phyloP scores from a whole-genome alignment of 192 early-diverging fungal genomes.

The Thoreauomyces humboldtii region DNA sequence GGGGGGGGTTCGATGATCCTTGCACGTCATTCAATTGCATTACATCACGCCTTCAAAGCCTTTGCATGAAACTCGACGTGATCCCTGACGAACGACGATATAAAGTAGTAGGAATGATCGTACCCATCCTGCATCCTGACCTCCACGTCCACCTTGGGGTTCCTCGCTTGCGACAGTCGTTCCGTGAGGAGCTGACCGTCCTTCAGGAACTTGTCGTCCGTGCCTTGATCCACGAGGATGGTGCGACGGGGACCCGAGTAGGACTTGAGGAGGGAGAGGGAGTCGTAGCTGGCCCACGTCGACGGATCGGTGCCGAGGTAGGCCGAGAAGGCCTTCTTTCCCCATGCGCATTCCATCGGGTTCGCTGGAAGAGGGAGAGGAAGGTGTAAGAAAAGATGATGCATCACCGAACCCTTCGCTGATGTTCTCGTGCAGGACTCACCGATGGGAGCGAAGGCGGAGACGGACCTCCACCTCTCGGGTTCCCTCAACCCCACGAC shows the following conservation, averaged over 20 bases:
- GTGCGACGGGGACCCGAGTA: slow-evolving; percentile 37
- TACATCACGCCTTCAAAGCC: too few species aligned
- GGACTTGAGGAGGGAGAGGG: slow-evolving; percentile 62
- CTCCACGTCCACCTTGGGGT: slow-evolving; percentile 25
- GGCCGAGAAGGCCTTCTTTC: slow-evolving; percentile 71
- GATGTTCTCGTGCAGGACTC: too few species aligned
- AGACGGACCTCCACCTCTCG: slow-evolving; percentile 65
- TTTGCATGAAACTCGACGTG: slow-evolving; percentile 76
- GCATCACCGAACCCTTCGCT: too few species aligned
- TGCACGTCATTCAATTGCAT: too few species aligned
- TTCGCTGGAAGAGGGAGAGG: slow-evolving; percentile 40
- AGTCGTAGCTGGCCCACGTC: slow-evolving; percentile 73
- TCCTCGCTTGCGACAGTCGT: slow-evolving; percentile 49
- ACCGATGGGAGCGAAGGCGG: slow-evolving; percentile 82
- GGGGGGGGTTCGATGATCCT: too few species aligned
- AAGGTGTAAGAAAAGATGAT: not conserved
- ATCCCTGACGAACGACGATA: slow-evolving; percentile 72
- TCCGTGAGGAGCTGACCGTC: slow-evolving; percentile 61
- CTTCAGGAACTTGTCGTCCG: slow-evolving; percentile 64
- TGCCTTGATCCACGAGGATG: slow-evolving; percentile 66
- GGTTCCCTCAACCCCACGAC: slow-evolving; percentile 71
- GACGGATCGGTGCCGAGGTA: slow-evolving; percentile 63
- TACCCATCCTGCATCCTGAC: slow-evolving; percentile 67
- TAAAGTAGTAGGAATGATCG: slow-evolving; percentile 87
- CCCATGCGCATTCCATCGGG: slow-evolving; percentile 71